These are phyloP conservation scores for Hanseniaspora clermontiae DNA, from an alignment of 805 yeast genomes.

Conservation along the genomic window DNA sequence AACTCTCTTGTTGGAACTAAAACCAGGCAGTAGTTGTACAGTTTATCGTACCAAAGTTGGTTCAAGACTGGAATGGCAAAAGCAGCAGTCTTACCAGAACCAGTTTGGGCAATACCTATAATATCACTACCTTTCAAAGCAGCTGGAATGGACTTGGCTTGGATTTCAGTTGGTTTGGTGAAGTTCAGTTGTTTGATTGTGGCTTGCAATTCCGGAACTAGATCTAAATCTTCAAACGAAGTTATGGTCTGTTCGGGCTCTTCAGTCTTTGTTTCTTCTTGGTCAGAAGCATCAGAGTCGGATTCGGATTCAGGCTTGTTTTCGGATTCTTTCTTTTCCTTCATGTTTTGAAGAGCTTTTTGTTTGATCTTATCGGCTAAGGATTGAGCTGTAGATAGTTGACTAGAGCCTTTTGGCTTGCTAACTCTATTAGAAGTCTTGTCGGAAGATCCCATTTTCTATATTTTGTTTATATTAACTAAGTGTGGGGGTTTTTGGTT, in stretches of 20 bases:
- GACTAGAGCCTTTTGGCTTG: neutral
- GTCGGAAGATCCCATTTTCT: neutral
- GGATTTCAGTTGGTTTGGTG: conserved; percentile 84
- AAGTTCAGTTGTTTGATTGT: conserved; percentile 66
- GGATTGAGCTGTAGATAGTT: conserved; percentile 24
- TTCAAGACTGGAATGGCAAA: conserved; percentile 93
- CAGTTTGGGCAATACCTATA: conserved; percentile 94
- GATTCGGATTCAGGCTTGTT: conserved; percentile 16
- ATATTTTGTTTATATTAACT: neutral
- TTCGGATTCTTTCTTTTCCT: conserved; percentile 18
- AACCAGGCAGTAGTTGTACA: conserved; percentile 79
- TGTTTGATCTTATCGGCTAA: conserved; percentile 46
- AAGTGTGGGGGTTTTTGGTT: neutral
- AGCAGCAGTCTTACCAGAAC: conserved; percentile 97
- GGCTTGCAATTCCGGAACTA: conserved; percentile 68
- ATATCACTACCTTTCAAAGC: conserved; percentile 85
- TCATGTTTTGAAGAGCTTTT: conserved; percentile 28
- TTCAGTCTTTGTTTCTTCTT: conserved; percentile 7
- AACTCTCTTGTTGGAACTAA: conserved; percentile 77
- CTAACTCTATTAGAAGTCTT: neutral
- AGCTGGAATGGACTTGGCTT: conserved; percentile 78
- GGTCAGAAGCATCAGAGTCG: conserved; percentile 13
- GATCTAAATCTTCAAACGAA: conserved; percentile 44
- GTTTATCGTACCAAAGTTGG: conserved; percentile 76
- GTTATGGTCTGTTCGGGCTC: conserved; percentile 22